Conservation (phyloP, 306 rosid species). For the Trifolium dubium region DNA sequence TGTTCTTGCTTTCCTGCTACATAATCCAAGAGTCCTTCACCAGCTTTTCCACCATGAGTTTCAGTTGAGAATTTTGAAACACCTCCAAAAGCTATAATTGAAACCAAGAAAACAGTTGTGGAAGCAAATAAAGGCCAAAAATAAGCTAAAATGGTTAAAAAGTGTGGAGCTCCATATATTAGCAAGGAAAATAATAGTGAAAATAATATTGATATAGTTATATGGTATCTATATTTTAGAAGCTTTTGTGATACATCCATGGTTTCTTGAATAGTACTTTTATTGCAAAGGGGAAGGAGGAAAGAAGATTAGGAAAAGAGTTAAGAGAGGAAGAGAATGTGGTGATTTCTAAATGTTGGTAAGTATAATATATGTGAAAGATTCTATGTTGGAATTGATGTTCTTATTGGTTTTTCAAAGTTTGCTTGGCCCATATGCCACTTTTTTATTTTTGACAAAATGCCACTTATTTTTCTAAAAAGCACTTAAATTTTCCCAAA, state of each 20-base stretch:
- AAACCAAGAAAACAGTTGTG: conserved; percentile 66
- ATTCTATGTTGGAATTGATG: conserved; percentile 46
- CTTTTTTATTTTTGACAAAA: too few relatives aligned
- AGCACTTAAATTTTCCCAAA: conserved; percentile 34
- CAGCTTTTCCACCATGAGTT: conserved; percentile 59
- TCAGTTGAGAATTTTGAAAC: conserved; percentile 59
- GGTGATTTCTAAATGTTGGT: conserved; percentile 25
- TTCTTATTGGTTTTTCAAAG: conserved; percentile 39
- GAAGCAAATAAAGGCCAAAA: conserved; percentile 92
- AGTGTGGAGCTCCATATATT: conserved; percentile 65
- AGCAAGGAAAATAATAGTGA: conserved; percentile 50
- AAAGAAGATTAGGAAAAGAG: conserved; percentile 10
- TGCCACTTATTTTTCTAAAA: conserved; percentile 13
- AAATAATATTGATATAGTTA: conserved; percentile 55
- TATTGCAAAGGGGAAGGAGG: conserved; percentile 22
- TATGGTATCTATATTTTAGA: conserved; percentile 61
- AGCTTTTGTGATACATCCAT: conserved; percentile 67
- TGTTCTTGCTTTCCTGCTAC: conserved; percentile 62
- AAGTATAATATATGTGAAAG: conserved; percentile 41
- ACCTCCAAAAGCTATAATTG: conserved; percentile 65
- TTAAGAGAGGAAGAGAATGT: conserved; percentile 17
- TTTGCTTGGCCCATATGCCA: conserved; percentile 54
- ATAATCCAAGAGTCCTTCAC: conserved; percentile 72
- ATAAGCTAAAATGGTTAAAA: conserved; percentile 62
- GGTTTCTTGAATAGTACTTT: too few relatives aligned